These are phyloP conservation scores for Crithidia sp. DNA, from an alignment of 208 protist genomes.

Conservation along the genomic window DNA sequence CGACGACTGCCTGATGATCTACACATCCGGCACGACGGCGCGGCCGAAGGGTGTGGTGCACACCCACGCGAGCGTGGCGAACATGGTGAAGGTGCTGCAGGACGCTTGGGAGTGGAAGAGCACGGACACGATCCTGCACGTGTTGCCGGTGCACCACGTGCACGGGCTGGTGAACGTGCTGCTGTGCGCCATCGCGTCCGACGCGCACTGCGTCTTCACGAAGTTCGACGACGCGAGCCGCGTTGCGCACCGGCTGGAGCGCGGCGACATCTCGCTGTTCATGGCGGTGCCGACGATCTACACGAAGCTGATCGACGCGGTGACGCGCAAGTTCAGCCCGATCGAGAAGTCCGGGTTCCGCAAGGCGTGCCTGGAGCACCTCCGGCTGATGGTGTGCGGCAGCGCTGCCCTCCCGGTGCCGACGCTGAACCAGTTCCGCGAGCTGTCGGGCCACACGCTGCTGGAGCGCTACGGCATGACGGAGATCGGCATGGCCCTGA, in stretches of 20 bases:
- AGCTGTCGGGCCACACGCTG: slow-evolving; percentile 90
- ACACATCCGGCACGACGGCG: slow-evolving; percentile 95
- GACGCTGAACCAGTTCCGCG: slow-evolving; percentile 87
- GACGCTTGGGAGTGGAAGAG: slow-evolving; percentile 91
- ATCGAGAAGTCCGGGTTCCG: slow-evolving; percentile 60
- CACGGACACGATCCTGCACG: slow-evolving; percentile 91
- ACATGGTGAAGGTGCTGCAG: slow-evolving; percentile 83
- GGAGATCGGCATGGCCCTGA: slow-evolving; percentile 97
- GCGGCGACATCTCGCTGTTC: slow-evolving; percentile 91
- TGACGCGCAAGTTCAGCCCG: slow-evolving; percentile 41
- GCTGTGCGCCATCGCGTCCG: slow-evolving; percentile 80
- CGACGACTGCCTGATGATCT: slow-evolving; percentile 92
- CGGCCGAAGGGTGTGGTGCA: slow-evolving; percentile 94
- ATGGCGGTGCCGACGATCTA: slow-evolving; percentile 99
- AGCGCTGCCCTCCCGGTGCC: slow-evolving; percentile 92
- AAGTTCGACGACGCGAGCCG: slow-evolving; percentile 76
- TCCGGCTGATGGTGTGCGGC: slow-evolving; percentile 96
- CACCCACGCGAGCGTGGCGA: slow-evolving; percentile 87
- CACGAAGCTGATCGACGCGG: slow-evolving; percentile 83
- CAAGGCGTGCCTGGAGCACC: slow-evolving; percentile 33
- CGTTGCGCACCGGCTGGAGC: slow-evolving; percentile 63
- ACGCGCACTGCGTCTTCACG: slow-evolving; percentile 83
- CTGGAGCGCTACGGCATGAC: slow-evolving; percentile 98
- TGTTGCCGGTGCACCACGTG: slow-evolving; percentile 97
- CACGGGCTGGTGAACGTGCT: slow-evolving; percentile 96